Base-by-base conservation (phyloP, 768 basidiomycete species). In the Naganishia friedmannii region DNA sequence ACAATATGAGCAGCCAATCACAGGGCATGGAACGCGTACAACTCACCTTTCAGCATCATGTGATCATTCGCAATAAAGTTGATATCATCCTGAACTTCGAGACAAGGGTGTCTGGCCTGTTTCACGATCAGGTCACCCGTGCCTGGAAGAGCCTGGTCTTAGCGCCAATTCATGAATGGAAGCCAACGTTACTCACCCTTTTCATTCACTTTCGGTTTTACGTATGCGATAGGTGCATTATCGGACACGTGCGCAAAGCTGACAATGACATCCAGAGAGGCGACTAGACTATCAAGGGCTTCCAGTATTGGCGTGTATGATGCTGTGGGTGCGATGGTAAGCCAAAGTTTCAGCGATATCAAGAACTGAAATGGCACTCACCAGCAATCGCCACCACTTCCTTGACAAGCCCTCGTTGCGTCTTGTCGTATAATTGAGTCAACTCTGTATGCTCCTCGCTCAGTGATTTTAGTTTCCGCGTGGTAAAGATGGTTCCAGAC, bases 41-140 rank as follows among this genome's bases (percentile, higher is more conserved):
- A 73, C 83, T 66, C 73, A 87, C 91, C 88, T 83, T 92, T 93
- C 56, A 90, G 86, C 91, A 98, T 92, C 78, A 93, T 88, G 42
- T 96, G 88, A 76, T 98, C 92, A 77, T 98, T 99, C 1, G 94
- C 85, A 74, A 99, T 98, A 80, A 98, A 98, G 75, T 86, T 89
- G 51, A 99, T 85, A 48, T 93, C 96, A 63, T 97, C 95, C 77
- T 97, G 93, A 5, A 95, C 90, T 80, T 99, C 96, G 23, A 99
- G 84, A 75, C 95, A 97, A 17, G 96, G 96, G 82, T 99, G 96
- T 29, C 96, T 85, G 13, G 95, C 93, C 42, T 93, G 92, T 70
- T 85, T 86, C 28, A 98, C 83, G 48, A 91, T 80, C 13, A 98
- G 83, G 77, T 88, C 88, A 1, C 94, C 93, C 5, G 87, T 84